Base-by-base conservation (phyloP, 2,329 filamentous ascomycete species). In the Curvularia sp. region DNA sequence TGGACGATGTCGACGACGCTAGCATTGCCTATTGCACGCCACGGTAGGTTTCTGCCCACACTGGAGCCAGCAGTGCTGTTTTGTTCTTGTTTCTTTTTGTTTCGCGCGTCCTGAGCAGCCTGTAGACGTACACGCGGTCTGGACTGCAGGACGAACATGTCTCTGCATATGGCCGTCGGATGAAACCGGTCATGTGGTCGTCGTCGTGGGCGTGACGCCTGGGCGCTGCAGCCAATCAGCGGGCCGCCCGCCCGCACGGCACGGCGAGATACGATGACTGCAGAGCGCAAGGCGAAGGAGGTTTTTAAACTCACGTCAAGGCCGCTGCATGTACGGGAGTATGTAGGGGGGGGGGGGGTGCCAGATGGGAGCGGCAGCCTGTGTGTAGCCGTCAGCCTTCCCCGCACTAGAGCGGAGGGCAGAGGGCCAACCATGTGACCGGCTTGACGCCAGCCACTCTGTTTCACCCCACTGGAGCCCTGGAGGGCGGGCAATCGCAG, bases 391-490 rank as follows among this genome's bases (percentile, higher is more conserved):
- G 20, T 49, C 52, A 47, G 39, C 41, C 53, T 61, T 53, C 64
- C 64, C 64, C 64, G 63, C 64, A 65, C 58, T 63, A 62, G 58
- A 10, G 33, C 15, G 31, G 48, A 53, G 35, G 28, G 48, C 58
- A 35, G 53, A 65, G 28, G 55, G 53, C 70, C 71, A 71, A 70
- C 63, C 70, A 68, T 54, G 55, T 49, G 44, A 26, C 51, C 46
- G 10, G 30, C 42, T 26, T 15, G 28, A 33, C n/a, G 26, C 70
- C 71, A 72, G 67, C 70, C 71, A 66, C 63, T 63, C 62, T 57
- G 71, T 73, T 73, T 73, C 70, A 73, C 66, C 60, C 61, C 64
- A 63, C 64, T 58, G 61, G 61, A 54, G 62, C 61, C 66, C 67
- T 65, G 64, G 67, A 24, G 26, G 26, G 26, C 5, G 26, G 26